These are phyloP conservation scores for Solanum corneliomulleri DNA, from an alignment of 257 asterid species.

Conservation along the genomic window DNA sequence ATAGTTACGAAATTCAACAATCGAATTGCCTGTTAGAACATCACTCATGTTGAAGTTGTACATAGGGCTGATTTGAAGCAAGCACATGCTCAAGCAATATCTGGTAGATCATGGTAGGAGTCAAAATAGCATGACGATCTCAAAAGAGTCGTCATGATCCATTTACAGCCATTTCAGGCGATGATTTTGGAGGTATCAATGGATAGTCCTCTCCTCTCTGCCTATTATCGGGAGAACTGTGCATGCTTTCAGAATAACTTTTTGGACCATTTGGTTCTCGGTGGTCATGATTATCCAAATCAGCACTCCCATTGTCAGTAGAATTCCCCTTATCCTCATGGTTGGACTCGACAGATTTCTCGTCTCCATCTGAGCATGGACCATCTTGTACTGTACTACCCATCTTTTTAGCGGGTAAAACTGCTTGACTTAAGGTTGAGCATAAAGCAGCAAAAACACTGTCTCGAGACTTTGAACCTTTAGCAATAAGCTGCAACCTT, in stretches of 20 bases:
- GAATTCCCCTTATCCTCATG: conserved; percentile 25
- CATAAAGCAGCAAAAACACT: conserved; percentile 69
- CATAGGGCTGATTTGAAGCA: conserved; percentile 2
- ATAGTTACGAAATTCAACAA: conserved; percentile 17
- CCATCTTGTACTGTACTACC: conserved; percentile 13
- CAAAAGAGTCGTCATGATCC: conserved; percentile 41
- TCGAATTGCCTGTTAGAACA: background rate
- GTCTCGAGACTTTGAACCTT: conserved; percentile 56
- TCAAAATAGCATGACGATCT: background rate
- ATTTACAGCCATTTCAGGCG: conserved; percentile 81
- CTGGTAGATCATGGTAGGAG: background rate
- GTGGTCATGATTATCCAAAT: conserved; percentile 11
- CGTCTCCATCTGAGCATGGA: conserved; percentile 14
- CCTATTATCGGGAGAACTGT: conserved; percentile 28
- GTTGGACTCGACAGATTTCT: conserved; percentile 14
- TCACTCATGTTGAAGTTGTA: background rate
- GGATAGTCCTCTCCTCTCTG: conserved; percentile 42
- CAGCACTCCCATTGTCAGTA: conserved; percentile 16
- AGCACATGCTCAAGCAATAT: background rate
- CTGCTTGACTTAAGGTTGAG: conserved; percentile 49
- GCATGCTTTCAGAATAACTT: conserved; percentile 27
- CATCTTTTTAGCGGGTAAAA: conserved; percentile 46
- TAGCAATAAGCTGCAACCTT: conserved; percentile 48
- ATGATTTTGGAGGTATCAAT: conserved; percentile 43
- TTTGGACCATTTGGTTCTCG: conserved; percentile 32